phyloP scores from a whole-genome alignment of 129 eudicot species.

The Chrysanthemum lavandulifolium region DNA sequence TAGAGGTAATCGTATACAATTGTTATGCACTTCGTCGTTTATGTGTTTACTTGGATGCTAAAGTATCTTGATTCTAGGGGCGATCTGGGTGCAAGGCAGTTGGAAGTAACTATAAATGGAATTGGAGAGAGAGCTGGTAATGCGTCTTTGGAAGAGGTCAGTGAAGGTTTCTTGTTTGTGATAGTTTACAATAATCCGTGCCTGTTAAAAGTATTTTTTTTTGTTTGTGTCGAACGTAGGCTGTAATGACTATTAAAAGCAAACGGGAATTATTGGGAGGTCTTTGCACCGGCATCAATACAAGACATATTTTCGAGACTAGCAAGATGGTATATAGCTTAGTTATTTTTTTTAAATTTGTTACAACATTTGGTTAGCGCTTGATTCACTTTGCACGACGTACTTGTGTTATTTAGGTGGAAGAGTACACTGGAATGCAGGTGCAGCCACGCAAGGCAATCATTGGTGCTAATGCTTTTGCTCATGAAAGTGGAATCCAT shows the following conservation, averaged over 20 bases:
- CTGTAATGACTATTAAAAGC: conserved; percentile 77
- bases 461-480: conserved; percentile 93
- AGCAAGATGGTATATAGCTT: conserved; percentile 73
- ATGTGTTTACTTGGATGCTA: not conserved
- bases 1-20: conserved; percentile 40
- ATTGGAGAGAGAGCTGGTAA: conserved; percentile 97
- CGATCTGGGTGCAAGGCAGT: conserved; percentile 83
- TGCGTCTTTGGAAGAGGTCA: conserved; percentile 87
- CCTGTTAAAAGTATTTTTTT: not conserved
- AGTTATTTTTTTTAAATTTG: not conserved
- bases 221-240: conserved; percentile 36
- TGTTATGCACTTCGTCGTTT: conserved; percentile 4
- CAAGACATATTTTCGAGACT: conserved; percentile 60
- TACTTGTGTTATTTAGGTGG: conserved; percentile 45
- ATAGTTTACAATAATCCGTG: not conserved
- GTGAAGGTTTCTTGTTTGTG: not conserved
- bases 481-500: conserved; percentile 93
- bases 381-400: not conserved
- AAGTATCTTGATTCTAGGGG: conserved; percentile 43
- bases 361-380: not conserved
- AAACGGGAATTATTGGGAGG: conserved; percentile 69
- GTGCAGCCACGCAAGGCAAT: conserved; percentile 91
- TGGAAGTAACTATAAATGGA: conserved; percentile 86
- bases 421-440: conserved; percentile 67
- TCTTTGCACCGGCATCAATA: conserved; percentile 69